phyloP scores from a whole-genome alignment of 108 stramenopile species.

The Discostella pseudostelligera region DNA sequence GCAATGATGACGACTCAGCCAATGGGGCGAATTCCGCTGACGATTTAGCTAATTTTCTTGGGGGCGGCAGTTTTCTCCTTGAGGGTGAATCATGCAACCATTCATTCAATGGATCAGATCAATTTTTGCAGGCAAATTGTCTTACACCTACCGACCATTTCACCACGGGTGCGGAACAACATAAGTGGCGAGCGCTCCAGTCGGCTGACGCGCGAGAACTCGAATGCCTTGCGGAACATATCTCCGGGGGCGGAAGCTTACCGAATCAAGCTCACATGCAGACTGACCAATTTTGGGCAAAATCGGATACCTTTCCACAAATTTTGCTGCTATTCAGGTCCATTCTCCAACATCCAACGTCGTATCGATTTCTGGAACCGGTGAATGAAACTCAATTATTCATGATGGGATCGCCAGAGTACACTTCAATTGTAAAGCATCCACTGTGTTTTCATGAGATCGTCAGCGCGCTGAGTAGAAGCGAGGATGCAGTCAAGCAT shows the following conservation, averaged over 20 bases:
- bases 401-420: constrained; percentile 26
- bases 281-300: constrained; percentile 13
- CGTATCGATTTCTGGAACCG: constrained; percentile 46
- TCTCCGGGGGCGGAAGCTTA: constrained; percentile 27
- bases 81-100: not conserved
- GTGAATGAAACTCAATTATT: constrained; percentile 45
- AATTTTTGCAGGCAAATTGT: not conserved
- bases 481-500: constrained; percentile 30
- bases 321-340: constrained; percentile 43
- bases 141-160: not conserved
- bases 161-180: constrained; percentile 1
- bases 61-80: constrained; percentile 18
- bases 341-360: constrained; percentile 45
- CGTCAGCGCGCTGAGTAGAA: constrained; percentile 44
- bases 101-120: constrained; percentile 9
- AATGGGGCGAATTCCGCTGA: constrained; percentile 20
- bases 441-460: constrained; percentile 66
- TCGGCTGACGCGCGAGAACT: constrained; percentile 22
- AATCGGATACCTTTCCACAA: constrained; percentile 10
- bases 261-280: constrained; percentile 11
- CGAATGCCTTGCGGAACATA: constrained; percentile 19
- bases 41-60: constrained; percentile 38
- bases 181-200: constrained; percentile 7
- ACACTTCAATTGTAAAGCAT: constrained; percentile 50
- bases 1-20: constrained; percentile 39